Base-by-base conservation (phyloP, 805 yeast genomes). In the Kazachstania martiniae region DNA sequence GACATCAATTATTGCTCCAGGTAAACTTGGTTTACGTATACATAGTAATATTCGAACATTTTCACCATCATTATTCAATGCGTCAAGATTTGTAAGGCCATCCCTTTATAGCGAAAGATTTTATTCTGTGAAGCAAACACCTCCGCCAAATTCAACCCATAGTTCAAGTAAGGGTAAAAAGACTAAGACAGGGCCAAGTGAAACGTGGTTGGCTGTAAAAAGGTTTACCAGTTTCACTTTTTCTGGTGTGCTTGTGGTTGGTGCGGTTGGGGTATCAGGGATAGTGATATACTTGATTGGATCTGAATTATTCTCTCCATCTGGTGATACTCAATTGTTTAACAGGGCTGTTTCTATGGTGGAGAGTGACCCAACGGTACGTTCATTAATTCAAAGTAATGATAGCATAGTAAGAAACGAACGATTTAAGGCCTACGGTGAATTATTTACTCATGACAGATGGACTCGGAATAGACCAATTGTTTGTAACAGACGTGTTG, bases 401-500 rank as follows among this genome's bases (percentile, higher is more conserved):
- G 58, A 56, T 28, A 49, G 59, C 2, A 55, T 46, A 3, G 42
- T 46, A 5, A 47, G 65, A 3, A 75, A 73, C 8, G 70, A 67
- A 34, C 70, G 83, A 49, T 62, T 87, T 32, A 80, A 79, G 51
- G 95, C 95, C 0, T 79, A 81, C 49, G 95, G 95, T 29, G 93
- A 81, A 44, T 56, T 65, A 6, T 58, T 73, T 1, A 65, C 69
- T 15, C 65, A 61, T 29, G 89, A 82, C 50, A 74, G 74, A 46
- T 84, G 95, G 89, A 80, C 85, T 6, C 72, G 94, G 61, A 82
- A 82, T 51, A 73, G 95, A 59, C 95, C 95, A 2, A 72, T 83
- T 25, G 73, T 75, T 30, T 73, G 91, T 10, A 59, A 68, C 16
- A 60, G 70, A 18, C 66, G 77, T 38, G 59, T 72, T 35, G 94